Base-by-base conservation (phyloP, 257 asterid species). In the Catharanthus roseus region DNA sequence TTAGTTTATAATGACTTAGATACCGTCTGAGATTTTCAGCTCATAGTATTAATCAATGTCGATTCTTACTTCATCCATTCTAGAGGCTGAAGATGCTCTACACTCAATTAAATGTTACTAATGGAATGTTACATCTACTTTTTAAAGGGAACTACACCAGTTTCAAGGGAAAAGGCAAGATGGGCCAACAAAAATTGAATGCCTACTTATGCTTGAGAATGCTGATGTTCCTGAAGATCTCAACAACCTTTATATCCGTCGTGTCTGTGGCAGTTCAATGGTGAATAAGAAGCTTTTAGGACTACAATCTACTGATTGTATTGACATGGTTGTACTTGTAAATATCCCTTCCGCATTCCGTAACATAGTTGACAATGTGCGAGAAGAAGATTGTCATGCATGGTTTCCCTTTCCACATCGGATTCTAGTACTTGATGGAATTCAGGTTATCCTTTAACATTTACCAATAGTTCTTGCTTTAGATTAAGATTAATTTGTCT, bases 381-480 rank as follows among this genome's bases (percentile, higher is more conserved):
- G 68, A 44, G 84, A 80, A 34, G 83, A 73, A 75, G 87, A 85
- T 77, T 83, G 75, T 38, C 69, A 12, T 36, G 47, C 77, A 54
- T 82, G 85, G 87, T 87, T 89, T 75, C 47, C 95, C 44, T 71
- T 33, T 70, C 85, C 91, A 24, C 86, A 77, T 74, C 89, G 97
- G 33, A 77, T 95, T 80, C 93, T 95, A 36, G 95, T 91, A 81
- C 99, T 95, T 75, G 97, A 91, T 54, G 92, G 96, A 24, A 87
- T 95, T 74, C 99, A 91, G 97, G 97, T 91, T 67, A 45, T 47
- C 65, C 54, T 36, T 70, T 65, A n/a, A 26, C 69, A 51, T 36
- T n/a, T 44, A 47, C 64, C 45, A 53, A 39, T 47, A 5, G 10
- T 49, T 34, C 74, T 60, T 21, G 1, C 23, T 1, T 26, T 66